phyloP scores from a whole-genome alignment of 2,329 filamentous ascomycete genomes.

The Monilinia polystroma region DNA sequence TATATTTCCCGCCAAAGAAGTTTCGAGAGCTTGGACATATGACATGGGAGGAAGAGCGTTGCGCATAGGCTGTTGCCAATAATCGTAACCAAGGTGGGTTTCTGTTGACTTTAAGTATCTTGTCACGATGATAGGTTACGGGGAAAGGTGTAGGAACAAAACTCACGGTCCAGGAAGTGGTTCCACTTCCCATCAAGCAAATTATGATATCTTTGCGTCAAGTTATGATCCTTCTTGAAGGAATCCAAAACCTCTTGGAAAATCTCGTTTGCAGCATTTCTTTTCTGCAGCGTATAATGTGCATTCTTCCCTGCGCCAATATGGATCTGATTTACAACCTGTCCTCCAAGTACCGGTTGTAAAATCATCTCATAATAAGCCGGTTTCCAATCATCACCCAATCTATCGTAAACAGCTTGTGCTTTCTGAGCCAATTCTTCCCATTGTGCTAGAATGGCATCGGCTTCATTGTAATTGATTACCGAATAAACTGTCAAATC shows the following conservation, averaged over 20 bases:
- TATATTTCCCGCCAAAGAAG: slow-evolving; percentile 60
- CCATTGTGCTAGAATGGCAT: slow-evolving; percentile 57
- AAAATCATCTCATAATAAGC: slow-evolving; percentile 64
- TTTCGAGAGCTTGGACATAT: slow-evolving; percentile 58
- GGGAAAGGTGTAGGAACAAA: not conserved
- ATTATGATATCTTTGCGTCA: slow-evolving; percentile 57
- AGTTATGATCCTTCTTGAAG: slow-evolving; percentile 57
- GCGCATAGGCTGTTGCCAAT: slow-evolving; percentile 70
- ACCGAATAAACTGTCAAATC: slow-evolving; percentile 58
- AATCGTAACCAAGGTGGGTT: slow-evolving; percentile 53
- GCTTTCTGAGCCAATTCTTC: slow-evolving; percentile 52
- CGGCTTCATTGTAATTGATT: slow-evolving; percentile 64
- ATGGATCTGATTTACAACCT: slow-evolving; percentile 55
- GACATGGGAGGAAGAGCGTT: slow-evolving; percentile 62
- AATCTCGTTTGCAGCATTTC: slow-evolving; percentile 56
- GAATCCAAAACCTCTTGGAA: slow-evolving; percentile 51
- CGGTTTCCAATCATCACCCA: slow-evolving; percentile 51
- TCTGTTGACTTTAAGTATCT: slow-evolving; percentile 42
- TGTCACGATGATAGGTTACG: not conserved
- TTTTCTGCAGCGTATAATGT: slow-evolving; percentile 54
- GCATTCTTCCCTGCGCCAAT: slow-evolving; percentile 53
- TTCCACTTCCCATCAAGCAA: slow-evolving; percentile 62
- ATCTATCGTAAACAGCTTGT: slow-evolving; percentile 53
- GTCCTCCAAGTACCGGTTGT: slow-evolving; percentile 58
- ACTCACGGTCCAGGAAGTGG: slow-evolving; percentile 57